These are phyloP conservation scores for Bryum argenteum DNA, from an alignment of 225 moss, liverwort and hornwort genomes.

Conservation along the genomic window DNA sequence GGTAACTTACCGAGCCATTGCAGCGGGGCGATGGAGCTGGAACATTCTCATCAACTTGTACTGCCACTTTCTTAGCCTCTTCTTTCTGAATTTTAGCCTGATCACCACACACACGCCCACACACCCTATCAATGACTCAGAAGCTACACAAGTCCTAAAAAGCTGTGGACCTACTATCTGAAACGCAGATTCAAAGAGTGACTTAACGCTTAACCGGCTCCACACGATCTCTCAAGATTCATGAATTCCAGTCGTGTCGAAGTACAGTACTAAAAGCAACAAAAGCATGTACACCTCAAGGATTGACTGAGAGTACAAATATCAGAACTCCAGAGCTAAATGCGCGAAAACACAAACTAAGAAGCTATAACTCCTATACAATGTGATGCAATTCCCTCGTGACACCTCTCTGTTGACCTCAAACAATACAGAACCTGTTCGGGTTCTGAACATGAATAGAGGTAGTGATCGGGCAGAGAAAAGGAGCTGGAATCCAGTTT, in stretches of 20 bases:
- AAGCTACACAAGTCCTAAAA: neutral
- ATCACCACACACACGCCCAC: conserved; percentile 26
- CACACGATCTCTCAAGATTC: neutral
- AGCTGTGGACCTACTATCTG: neutral
- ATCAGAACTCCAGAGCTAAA: neutral
- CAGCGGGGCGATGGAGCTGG: conserved; percentile 82
- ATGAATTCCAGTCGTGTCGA: neutral
- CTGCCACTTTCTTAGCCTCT: conserved; percentile 82
- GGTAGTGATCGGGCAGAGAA: neutral
- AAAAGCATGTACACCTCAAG: neutral
- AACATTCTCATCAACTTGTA: conserved; percentile 84
- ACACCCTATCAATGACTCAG: no score
- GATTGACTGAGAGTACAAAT: neutral
- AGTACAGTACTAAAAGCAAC: neutral
- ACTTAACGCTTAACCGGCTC: no score
- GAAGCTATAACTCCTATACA: no score
- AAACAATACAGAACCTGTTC: no score
- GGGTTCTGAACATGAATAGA: neutral
- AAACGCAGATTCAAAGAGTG: neutral
- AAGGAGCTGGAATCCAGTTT: neutral
- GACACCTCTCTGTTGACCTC: conserved; percentile 16
- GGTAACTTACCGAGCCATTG: conserved; percentile 66
- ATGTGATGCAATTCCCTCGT: neutral
- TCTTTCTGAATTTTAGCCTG: conserved; percentile 86
- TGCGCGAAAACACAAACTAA: neutral